Conservation (phyloP, 192 early-diverging fungal genomes). For the Chytriomyces sp. region DNA sequence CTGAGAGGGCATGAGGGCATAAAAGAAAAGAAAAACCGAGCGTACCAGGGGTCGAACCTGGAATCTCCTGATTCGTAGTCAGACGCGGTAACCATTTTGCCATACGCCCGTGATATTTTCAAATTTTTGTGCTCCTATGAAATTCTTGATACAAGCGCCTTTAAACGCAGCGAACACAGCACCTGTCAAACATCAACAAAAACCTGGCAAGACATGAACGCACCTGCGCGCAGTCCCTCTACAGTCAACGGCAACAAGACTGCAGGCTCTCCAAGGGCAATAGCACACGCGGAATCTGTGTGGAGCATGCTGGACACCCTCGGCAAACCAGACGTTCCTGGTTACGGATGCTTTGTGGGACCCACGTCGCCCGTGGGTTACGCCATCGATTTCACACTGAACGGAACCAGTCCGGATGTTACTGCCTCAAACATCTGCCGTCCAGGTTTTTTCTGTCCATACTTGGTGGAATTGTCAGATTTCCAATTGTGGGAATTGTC, state of each 20-base stretch:
- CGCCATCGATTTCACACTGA: constrained; percentile 13
- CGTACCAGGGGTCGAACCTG: too few species aligned
- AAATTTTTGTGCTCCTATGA: too few species aligned
- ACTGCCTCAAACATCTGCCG: constrained; percentile 13
- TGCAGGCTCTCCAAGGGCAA: not conserved
- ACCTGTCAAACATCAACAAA: too few species aligned
- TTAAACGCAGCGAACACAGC: too few species aligned
- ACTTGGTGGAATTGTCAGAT: not conserved
- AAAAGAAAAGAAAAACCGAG: too few species aligned
- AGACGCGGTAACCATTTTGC: too few species aligned
- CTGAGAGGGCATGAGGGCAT: too few species aligned
- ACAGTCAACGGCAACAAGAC: not conserved
- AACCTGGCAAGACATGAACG: too few species aligned
- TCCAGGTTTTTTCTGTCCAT: constrained; percentile 38
- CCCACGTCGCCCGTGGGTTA: constrained; percentile 13
- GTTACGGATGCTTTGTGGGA: constrained; percentile 32
- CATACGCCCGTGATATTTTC: too few species aligned
- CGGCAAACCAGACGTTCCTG: not conserved
- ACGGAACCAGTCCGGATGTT: not conserved
- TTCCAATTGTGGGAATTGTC: not conserved
- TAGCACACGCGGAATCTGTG: not conserved
- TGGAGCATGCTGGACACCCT: not conserved
- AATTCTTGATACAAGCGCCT: not conserved
- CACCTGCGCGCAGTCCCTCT: not conserved
- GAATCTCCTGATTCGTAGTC: too few species aligned